phyloP scores from a whole-genome alignment of 352 stramenopile genomes.

The Globisporangium spinosum region DNA sequence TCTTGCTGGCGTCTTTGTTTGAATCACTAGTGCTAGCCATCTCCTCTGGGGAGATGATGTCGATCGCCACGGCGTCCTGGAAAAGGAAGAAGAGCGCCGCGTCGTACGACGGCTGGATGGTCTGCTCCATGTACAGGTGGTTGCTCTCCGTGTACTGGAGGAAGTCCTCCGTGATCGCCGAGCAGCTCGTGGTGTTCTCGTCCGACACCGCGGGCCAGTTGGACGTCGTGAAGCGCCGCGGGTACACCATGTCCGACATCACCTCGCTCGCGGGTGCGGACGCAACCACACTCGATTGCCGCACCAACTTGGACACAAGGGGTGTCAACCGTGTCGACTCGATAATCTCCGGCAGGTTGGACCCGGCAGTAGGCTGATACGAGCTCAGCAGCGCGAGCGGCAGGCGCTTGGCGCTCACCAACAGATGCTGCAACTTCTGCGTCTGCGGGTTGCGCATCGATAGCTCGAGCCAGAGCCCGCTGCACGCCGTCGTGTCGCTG shows the following conservation, averaged over 20 bases:
- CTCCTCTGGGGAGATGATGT: not conserved
- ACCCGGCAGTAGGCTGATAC: not conserved
- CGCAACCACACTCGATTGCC: not conserved
- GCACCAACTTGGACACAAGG: constrained; percentile 4
- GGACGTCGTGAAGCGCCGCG: not conserved
- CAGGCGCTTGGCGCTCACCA: not conserved
- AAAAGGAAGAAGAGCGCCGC: constrained; percentile 34
- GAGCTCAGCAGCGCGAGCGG: constrained; percentile 1
- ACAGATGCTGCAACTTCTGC: not conserved
- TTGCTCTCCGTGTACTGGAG: constrained; percentile 22
- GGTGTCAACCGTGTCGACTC: constrained; percentile 3
- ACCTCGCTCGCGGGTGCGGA: not conserved
- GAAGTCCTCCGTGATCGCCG: not conserved
- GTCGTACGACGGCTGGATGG: constrained; percentile 30
- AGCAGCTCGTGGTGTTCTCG: not conserved
- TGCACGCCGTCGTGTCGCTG: not conserved
- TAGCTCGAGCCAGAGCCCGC: not conserved
- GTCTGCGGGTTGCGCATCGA: not conserved
- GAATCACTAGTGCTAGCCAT: not conserved
- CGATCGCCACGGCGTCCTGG: constrained; percentile 24
- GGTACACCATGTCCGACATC: not conserved
- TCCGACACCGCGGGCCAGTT: not conserved
- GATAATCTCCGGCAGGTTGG: not conserved
- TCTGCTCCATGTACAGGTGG: constrained; percentile 36
- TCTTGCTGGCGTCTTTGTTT: not conserved